A percentile compares a stretch with the other conserved stretches of the same genome.
Conservation (phyloP, 2,329 filamentous ascomycete species). For the Ascosphaera pollenicola region DNA sequence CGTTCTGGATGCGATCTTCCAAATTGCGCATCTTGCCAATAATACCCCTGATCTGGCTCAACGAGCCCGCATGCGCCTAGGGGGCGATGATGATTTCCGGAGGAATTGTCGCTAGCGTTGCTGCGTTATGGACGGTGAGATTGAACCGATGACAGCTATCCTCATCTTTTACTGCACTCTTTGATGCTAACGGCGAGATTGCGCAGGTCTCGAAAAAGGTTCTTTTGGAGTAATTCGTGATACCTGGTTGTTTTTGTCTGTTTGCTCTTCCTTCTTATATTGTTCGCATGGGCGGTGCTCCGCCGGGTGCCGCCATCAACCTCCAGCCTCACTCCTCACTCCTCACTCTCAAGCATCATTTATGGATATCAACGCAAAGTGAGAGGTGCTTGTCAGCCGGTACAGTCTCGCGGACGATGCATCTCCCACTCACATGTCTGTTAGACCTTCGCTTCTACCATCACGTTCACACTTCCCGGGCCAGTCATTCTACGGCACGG, state of each 20-base stretch:
- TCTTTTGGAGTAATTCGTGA: neutral
- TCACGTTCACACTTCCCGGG: no score
- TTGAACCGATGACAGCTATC: conserved; percentile 9
- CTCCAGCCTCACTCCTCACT: no score
- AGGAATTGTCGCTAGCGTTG: conserved; percentile 66
- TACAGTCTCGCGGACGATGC: no score
- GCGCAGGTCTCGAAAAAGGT: neutral
- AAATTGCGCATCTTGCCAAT: conserved; percentile 95
- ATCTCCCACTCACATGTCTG: no score
- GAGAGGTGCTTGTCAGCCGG: no score
- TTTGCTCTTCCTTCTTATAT: neutral
- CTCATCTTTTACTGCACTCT: conserved; percentile 4
- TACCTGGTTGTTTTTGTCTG: no score
- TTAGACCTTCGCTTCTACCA: no score
- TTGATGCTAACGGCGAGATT: neutral
- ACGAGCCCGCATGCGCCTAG: conserved; percentile 32
- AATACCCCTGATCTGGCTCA: conserved; percentile 79
- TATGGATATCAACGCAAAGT: no score
- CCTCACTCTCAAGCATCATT: no score
- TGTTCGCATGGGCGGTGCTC: no score
- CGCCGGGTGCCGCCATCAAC: no score
- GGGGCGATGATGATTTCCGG: conserved; percentile 90
- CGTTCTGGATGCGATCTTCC: conserved; percentile 79
- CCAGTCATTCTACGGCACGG: no score
- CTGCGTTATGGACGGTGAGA: conserved; percentile 75